Conservation (phyloP, 2,329 filamentous ascomycete genomes). For the Neonectria ditissima region DNA sequence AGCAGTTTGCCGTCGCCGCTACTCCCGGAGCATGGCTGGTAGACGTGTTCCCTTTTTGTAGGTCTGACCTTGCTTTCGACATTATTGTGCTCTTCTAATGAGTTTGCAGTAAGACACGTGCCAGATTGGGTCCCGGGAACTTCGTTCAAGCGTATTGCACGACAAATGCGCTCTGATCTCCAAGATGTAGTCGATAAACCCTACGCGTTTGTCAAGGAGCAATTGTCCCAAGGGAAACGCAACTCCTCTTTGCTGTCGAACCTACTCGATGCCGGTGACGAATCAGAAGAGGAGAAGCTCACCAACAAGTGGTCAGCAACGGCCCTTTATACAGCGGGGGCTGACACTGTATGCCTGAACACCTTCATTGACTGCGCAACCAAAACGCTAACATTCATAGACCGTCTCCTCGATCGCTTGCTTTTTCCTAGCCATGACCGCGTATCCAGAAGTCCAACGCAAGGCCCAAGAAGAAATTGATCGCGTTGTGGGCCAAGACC, state of each 20-base stretch:
- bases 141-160: conserved; percentile 28
- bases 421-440: conserved; percentile 35
- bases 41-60: conserved; percentile 33
- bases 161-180: conserved; percentile 18
- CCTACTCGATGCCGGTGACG: conserved; percentile 23
- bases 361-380: not conserved
- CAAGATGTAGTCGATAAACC: conserved; percentile 25
- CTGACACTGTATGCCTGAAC: conserved; percentile 31
- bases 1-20: conserved; percentile 22
- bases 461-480: conserved; percentile 39
- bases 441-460: conserved; percentile 25
- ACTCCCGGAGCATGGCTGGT: conserved; percentile 32
- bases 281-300: conserved; percentile 20
- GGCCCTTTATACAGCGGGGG: conserved; percentile 34
- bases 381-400: not conserved
- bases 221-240: conserved; percentile 14
- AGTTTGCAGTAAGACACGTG: conserved; percentile 26
- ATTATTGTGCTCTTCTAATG: not conserved
- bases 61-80: not conserved
- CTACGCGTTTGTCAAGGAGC: conserved; percentile 33
- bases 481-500: conserved; percentile 39
- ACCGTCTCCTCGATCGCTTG: conserved; percentile 33
- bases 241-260: conserved; percentile 26
- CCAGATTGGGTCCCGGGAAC: conserved; percentile 34
- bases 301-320: conserved; percentile 37